These are phyloP conservation scores for Microthlaspi erraticum DNA, from an alignment of 345 rosid genomes.

Conservation along the genomic window DNA sequence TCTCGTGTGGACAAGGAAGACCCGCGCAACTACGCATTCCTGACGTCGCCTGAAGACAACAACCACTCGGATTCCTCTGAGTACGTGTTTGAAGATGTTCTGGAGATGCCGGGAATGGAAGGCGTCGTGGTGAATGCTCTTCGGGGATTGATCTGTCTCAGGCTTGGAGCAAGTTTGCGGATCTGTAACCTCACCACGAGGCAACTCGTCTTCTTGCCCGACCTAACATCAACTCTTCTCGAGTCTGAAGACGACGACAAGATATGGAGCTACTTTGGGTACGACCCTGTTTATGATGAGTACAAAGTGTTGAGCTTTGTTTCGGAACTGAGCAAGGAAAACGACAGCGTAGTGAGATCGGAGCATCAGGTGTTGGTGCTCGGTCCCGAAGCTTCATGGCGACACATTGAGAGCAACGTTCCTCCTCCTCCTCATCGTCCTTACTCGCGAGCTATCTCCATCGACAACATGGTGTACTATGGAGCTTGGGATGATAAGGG, in stretches of 20 bases:
- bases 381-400: conserved; percentile 14
- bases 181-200: no score
- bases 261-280: not conserved
- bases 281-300: conserved; percentile 12
- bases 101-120: not conserved
- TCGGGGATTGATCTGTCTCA: no score
- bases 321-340: conserved; percentile 4
- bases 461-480: not conserved
- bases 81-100: not conserved
- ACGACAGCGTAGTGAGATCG: not conserved
- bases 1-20: not conserved
- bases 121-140: conserved; percentile 15
- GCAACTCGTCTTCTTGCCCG: no score
- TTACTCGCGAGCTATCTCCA: not conserved
- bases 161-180: no score
- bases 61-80: not conserved
- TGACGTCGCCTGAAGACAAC: not conserved
- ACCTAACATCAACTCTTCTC: no score
- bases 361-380: conserved; percentile 14
- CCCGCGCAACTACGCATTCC: not conserved
- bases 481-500: not conserved
- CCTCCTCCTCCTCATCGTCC: not conserved
- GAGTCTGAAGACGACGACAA: no score
- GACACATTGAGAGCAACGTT: not conserved
- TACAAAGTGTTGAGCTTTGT: conserved; percentile 7